A percentile compares a stretch with the other conserved stretches of the same genome.
Conservation (phyloP, 805 yeast species). For the Candida pseudoglaebosa region DNA sequence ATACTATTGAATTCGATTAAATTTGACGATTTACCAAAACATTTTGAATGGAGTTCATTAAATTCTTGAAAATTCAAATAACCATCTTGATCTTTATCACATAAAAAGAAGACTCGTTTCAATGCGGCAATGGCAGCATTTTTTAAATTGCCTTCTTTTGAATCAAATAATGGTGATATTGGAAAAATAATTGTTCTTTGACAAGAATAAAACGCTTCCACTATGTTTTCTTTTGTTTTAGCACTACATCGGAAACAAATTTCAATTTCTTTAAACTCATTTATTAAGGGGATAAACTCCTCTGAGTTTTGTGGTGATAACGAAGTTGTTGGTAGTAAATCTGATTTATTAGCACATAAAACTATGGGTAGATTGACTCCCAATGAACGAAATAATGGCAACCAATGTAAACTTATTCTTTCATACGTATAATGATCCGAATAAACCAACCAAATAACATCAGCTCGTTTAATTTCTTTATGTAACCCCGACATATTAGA, state of each 20-base stretch:
- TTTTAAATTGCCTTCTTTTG: constrained; percentile 81
- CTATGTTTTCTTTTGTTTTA: constrained; percentile 75
- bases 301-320: constrained; percentile 48
- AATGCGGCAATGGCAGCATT: constrained; percentile 74
- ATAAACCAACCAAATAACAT: constrained; percentile 92
- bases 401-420: constrained; percentile 88
- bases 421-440: constrained; percentile 94
- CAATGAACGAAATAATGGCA: constrained; percentile 85
- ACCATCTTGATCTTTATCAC: constrained; percentile 92
- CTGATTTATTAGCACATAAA: constrained; percentile 80
- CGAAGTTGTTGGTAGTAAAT: constrained; percentile 39
- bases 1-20: constrained; percentile 36
- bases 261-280: constrained; percentile 92
- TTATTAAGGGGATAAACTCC: constrained; percentile 79
- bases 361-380: constrained; percentile 95
- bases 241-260: constrained; percentile 90
- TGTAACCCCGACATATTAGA: constrained; percentile 60
- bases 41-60: constrained; percentile 61
- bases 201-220: constrained; percentile 88
- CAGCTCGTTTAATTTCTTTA: constrained; percentile 74
- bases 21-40: constrained; percentile 55
- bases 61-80: constrained; percentile 69
- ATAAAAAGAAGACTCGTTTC: constrained; percentile 73
- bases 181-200: constrained; percentile 93
- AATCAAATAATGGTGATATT: constrained; percentile 85